Percentiles rank a stretch among this genome's conserved stretches.
Evolutionary conservation across 192 early-diverging fungal genomes (phyloP).

Genomic region (Helicostylum pulchrum): DNA sequence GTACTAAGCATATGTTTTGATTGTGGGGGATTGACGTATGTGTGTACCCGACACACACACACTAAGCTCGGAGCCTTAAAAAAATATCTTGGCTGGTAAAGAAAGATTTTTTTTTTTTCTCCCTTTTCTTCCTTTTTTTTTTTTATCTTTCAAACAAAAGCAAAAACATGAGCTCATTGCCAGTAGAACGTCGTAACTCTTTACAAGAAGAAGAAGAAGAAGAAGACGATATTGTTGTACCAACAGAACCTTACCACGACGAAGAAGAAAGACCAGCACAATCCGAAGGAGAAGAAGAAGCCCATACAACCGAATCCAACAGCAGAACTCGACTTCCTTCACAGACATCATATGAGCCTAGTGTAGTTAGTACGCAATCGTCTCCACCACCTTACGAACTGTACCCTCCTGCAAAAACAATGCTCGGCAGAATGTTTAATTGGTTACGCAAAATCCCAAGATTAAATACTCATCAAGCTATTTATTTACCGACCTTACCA

Average conservation of each 20-base stretch:
- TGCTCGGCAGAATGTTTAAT: constrained; percentile 28
- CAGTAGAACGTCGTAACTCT: too few species aligned
- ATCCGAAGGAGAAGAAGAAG: constrained; percentile 5
- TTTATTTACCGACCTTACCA: constrained; percentile 24
- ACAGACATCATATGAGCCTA: constrained; percentile 15
- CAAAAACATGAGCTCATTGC: too few species aligned
- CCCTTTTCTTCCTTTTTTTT: too few species aligned
- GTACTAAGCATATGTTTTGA: too few species aligned
- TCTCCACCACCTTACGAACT: constrained; percentile 37
- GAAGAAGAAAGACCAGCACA: constrained; percentile 7
- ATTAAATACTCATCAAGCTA: constrained; percentile 30
- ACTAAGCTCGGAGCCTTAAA: too few species aligned
- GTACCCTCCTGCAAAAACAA: constrained; percentile 30
- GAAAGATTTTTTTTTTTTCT: too few species aligned
- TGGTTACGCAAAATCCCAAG: constrained; percentile 35
- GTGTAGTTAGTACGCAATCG: constrained; percentile 34
- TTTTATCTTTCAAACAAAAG: too few species aligned
- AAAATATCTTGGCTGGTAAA: too few species aligned
- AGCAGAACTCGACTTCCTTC: background rate
- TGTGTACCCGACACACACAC: too few species aligned
- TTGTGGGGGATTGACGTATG: too few species aligned
- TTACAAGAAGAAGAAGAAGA: too few species aligned
- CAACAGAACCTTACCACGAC: constrained; percentile 9
- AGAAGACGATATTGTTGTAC: background rate
- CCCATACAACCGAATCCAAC: too few species aligned